Percentiles rank a stretch among this genome's conserved stretches.
These are phyloP conservation scores for Leccinum variicolor DNA, from an alignment of 768 basidiomycete species.

Conservation along the genomic window DNA sequence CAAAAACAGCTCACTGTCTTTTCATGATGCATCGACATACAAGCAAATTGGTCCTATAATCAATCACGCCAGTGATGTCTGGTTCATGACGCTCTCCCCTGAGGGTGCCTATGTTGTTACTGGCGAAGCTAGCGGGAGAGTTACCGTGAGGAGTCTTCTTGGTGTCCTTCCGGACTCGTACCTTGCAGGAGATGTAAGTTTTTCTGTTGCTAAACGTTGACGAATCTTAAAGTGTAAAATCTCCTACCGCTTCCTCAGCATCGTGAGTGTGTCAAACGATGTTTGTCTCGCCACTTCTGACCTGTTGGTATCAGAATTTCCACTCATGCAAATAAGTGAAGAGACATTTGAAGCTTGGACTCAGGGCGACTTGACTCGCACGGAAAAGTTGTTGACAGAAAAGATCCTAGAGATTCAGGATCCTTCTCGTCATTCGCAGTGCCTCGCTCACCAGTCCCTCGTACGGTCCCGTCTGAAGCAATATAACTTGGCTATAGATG, in stretches of 20 bases:
- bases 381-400: not conserved
- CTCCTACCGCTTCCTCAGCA: rapidly evolving
- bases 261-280: not conserved
- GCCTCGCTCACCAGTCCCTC: not conserved
- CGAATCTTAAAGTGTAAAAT: not conserved
- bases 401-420: not conserved
- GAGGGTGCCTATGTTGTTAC: not conserved
- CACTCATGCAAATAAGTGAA: not conserved
- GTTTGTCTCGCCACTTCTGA: not conserved
- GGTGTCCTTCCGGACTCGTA: not conserved
- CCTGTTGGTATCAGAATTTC: not conserved
- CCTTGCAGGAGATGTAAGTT: not conserved
- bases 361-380: not conserved
- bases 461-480: not conserved
- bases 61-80: not conserved
- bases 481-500: not conserved
- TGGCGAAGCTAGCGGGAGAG: not conserved
- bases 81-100: not conserved
- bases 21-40: not conserved
- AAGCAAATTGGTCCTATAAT: not conserved
- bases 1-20: not conserved
- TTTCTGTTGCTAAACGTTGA: rapidly evolving
- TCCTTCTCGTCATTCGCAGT: not conserved
- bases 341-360: not conserved
- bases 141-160: not conserved